phyloP scores from a whole-genome alignment of 1,284 basidiomycete species.

The Tilletiopsis washingtonensis region DNA sequence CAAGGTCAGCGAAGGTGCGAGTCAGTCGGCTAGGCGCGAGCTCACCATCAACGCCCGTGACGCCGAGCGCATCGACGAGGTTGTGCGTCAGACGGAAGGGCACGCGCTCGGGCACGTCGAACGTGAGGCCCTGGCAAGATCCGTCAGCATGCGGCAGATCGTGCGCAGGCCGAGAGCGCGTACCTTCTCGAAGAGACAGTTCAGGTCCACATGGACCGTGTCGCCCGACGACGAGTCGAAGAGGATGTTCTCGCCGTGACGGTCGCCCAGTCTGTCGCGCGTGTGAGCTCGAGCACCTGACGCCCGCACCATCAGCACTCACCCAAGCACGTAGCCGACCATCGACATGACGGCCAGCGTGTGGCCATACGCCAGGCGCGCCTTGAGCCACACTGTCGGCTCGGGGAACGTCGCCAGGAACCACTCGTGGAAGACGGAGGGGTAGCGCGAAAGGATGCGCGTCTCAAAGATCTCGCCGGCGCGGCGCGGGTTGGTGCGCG shows the following conservation, averaged over 20 bases:
- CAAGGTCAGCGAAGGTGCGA: not conserved
- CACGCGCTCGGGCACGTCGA: slow-evolving; percentile 85
- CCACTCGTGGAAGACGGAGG: slow-evolving; percentile 93
- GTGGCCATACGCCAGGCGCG: slow-evolving; percentile 74
- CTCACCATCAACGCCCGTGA: slow-evolving; percentile 83
- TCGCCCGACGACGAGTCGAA: slow-evolving; percentile 84
- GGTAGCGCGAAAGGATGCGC: slow-evolving; percentile 53
- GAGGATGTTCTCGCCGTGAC: slow-evolving; percentile 94
- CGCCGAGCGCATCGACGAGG: slow-evolving; percentile 82
- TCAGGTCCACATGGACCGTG: slow-evolving; percentile 94
- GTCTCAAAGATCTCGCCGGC: slow-evolving; percentile 58
- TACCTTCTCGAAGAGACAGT: slow-evolving; percentile 88
- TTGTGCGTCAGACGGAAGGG: slow-evolving; percentile 96
- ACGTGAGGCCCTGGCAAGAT: slow-evolving; percentile 55
- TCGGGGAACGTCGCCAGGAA: slow-evolving; percentile 95
- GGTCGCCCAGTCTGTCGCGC: slow-evolving; percentile 74
- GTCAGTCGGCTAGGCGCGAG: not conserved
- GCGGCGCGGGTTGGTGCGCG: slow-evolving; percentile 54
- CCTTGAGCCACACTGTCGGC: slow-evolving; percentile 85
- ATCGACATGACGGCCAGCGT: slow-evolving; percentile 98
- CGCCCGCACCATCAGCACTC: slow-evolving; percentile 22
- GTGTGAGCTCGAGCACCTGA: not conserved
- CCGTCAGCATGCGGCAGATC: not conserved
- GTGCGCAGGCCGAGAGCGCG: slow-evolving; percentile 38
- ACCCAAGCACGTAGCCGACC: slow-evolving; percentile 96